Percentiles rank a stretch among this genome's conserved stretches.
These are phyloP conservation scores for Alternaria sp. DNA, from an alignment of 2,329 filamentous ascomycete genomes.

Conservation along the genomic window DNA sequence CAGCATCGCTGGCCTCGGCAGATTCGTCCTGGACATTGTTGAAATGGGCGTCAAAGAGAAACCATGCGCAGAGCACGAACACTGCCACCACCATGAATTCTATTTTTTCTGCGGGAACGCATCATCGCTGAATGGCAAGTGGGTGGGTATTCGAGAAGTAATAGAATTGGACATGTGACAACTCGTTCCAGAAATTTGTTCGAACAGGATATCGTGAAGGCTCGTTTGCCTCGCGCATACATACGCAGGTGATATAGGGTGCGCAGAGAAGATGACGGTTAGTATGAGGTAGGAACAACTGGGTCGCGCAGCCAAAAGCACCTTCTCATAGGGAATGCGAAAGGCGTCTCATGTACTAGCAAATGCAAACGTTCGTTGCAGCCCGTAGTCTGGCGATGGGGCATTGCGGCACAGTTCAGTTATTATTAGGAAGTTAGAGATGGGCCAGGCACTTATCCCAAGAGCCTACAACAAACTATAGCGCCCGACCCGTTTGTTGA, in stretches of 20 bases:
- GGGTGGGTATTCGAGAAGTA: neutral
- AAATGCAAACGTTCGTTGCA: constrained; percentile 2
- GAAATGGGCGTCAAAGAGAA: constrained; percentile 25
- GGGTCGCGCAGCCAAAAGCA: neutral
- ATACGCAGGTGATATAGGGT: constrained; percentile 12
- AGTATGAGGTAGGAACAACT: neutral
- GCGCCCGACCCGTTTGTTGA: constrained; percentile 1
- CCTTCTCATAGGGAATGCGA: neutral
- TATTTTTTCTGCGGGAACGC: constrained; percentile 20
- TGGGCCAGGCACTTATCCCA: neutral
- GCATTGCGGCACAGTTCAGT: constrained; percentile 22
- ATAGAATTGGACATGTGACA: neutral
- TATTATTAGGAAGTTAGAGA: constrained; percentile 1
- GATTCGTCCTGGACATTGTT: constrained; percentile 11
- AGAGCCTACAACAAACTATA: neutral
- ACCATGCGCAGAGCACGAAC: constrained; percentile 26
- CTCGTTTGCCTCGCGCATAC: constrained; percentile 8
- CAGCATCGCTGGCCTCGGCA: constrained; percentile 8
- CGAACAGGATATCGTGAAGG: constrained; percentile 9
- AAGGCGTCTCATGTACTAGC: neutral
- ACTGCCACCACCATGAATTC: constrained; percentile 24
- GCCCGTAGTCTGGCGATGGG: constrained; percentile 13
- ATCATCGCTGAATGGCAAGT: constrained; percentile 21
- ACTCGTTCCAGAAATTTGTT: constrained; percentile 1
- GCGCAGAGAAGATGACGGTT: neutral